These are phyloP conservation scores for Aeschynomene evenia DNA, from an alignment of 306 rosid genomes.

Conservation along the genomic window DNA sequence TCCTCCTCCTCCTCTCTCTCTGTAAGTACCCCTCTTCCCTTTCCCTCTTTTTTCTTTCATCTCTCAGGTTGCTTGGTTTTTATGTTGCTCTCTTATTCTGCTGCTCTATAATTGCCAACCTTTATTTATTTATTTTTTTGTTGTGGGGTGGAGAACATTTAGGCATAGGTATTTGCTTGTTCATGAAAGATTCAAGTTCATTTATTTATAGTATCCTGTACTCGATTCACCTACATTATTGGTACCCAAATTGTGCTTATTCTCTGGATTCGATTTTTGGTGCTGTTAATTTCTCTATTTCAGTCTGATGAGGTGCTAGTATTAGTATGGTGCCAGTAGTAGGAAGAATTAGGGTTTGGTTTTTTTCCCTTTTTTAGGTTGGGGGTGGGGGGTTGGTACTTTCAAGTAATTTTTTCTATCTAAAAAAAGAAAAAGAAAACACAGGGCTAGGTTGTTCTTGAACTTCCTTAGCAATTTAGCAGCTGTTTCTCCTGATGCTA, in stretches of 20 bases:
- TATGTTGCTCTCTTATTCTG: background rate
- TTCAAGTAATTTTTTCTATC: background rate
- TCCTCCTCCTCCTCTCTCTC: slow-evolving; percentile 31
- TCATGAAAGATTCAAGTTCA: background rate
- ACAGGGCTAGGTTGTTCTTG: background rate
- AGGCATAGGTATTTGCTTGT: background rate
- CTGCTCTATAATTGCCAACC: too few relatives aligned
- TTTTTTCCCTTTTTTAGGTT: background rate
- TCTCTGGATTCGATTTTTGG: background rate
- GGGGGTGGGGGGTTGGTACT: background rate
- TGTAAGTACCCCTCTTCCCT: slow-evolving; percentile 49
- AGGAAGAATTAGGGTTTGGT: slow-evolving; percentile 39
- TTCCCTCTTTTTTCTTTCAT: slow-evolving; percentile 36
- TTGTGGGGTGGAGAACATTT: background rate
- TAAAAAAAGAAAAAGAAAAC: background rate
- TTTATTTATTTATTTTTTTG: too few relatives aligned
- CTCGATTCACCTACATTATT: slow-evolving; percentile 18
- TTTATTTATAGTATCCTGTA: background rate
- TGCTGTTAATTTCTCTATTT: slow-evolving; percentile 12
- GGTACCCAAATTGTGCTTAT: background rate
- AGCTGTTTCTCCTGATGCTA: background rate
- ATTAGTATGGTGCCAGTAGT: background rate
- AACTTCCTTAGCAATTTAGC: background rate
- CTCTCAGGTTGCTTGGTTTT: background rate
- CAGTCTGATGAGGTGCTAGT: slow-evolving; percentile 4